Conservation (phyloP, 306 rosid species). For the Boehmeria nivea region DNA sequence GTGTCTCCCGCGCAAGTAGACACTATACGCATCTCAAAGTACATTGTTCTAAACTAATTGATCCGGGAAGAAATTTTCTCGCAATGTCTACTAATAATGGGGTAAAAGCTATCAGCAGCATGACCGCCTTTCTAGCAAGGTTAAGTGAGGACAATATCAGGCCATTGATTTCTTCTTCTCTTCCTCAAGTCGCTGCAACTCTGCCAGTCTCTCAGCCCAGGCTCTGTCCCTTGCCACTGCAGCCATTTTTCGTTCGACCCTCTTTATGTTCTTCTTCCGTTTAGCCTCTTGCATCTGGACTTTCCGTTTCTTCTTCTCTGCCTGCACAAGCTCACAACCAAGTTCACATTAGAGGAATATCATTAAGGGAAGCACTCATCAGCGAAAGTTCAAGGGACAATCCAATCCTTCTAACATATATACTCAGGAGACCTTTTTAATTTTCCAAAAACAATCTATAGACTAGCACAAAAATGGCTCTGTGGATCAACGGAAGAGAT, state of each 20-base stretch:
- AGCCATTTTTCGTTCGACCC: conserved; percentile 89
- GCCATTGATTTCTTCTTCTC: conserved; percentile 57
- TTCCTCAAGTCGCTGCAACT: conserved; percentile 64
- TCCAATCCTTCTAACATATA: neutral
- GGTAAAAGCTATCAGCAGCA: conserved; percentile 10
- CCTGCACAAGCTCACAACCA: conserved; percentile 36
- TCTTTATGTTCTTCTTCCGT: conserved; percentile 58
- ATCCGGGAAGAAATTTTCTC: neutral
- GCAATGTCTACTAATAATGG: neutral
- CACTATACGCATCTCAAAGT: neutral
- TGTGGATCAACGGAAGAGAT: no score
- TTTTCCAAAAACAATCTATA: no score
- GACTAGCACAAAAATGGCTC: no score
- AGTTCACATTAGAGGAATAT: conserved; percentile 14
- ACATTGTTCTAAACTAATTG: neutral
- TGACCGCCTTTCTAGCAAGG: conserved; percentile 10
- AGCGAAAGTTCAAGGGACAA: conserved; percentile 1
- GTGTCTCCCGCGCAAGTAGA: no score
- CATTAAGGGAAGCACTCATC: neutral
- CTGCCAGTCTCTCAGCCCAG: conserved; percentile 59
- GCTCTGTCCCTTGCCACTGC: conserved; percentile 87
- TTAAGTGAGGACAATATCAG: conserved; percentile 17
- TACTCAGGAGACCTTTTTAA: no score
- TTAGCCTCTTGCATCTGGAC: conserved; percentile 80
- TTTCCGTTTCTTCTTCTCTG: conserved; percentile 67